Conservation (phyloP, 345 rosid genomes). For the Aquilaria yunnanensis region DNA sequence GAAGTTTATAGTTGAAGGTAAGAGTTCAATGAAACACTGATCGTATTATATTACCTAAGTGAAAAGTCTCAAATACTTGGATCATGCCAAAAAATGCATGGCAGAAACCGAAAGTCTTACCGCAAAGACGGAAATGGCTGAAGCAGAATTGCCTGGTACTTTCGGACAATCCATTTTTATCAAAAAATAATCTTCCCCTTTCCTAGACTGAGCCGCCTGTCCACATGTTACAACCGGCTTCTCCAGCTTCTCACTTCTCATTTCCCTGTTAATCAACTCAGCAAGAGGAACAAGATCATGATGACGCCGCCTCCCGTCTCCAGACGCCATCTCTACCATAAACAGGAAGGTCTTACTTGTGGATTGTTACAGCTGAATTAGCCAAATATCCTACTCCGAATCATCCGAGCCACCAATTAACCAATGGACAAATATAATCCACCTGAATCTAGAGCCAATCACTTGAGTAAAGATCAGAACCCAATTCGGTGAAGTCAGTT, state of each 20-base stretch:
- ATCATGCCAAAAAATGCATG: too few species aligned
- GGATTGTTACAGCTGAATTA: slow-evolving; percentile 13
- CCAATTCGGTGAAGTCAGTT: neutral
- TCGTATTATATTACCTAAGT: too few species aligned
- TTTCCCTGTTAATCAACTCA: slow-evolving; percentile 61
- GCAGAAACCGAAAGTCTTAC: slow-evolving; percentile 25
- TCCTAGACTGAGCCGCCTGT: slow-evolving; percentile 73
- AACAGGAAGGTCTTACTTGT: slow-evolving; percentile 8
- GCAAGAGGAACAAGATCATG: slow-evolving; percentile 78
- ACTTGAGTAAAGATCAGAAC: too few species aligned
- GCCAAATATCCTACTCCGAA: slow-evolving; percentile 15
- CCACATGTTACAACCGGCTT: slow-evolving; percentile 65
- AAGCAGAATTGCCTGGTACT: slow-evolving; percentile 56
- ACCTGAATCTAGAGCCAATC: too few species aligned
- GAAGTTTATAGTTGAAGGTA: too few species aligned
- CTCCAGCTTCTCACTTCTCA: slow-evolving; percentile 69
- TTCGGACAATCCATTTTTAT: slow-evolving; percentile 61
- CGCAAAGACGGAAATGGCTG: slow-evolving; percentile 72
- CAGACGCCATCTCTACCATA: slow-evolving; percentile 44
- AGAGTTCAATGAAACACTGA: too few species aligned
- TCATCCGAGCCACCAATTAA: slow-evolving; percentile 14
- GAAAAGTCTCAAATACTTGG: too few species aligned
- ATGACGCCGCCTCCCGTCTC: slow-evolving; percentile 45
- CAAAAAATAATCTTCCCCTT: slow-evolving; percentile 85
- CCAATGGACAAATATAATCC: neutral